phyloP scores from a whole-genome alignment of 2,329 filamentous ascomycete species.

The Ascochyta koolunga region DNA sequence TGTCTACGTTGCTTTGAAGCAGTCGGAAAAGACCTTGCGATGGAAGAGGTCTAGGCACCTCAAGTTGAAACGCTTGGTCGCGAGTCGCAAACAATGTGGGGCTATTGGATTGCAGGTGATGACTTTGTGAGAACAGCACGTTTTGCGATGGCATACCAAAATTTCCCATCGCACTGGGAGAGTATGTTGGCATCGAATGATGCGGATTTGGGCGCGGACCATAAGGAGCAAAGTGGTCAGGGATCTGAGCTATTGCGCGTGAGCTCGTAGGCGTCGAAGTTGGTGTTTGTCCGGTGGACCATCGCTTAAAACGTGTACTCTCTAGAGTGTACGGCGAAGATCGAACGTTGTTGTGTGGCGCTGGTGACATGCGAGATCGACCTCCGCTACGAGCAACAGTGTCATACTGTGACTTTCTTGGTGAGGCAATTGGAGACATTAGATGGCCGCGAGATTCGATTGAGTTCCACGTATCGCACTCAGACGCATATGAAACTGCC shows the following conservation, averaged over 20 bases:
- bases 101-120: constrained; percentile 61
- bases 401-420: constrained; percentile 66
- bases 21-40: constrained; percentile 76
- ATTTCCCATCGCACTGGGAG: constrained; percentile 39
- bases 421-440: constrained; percentile 74
- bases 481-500: constrained; percentile 64
- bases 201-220: constrained; percentile 60
- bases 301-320: constrained; percentile 70
- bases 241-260: constrained; percentile 61
- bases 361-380: constrained; percentile 73
- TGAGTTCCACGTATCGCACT: constrained; percentile 71
- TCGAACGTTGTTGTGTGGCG: constrained; percentile 70
- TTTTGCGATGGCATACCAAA: constrained; percentile 44
- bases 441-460: constrained; percentile 68
- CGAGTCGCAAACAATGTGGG: constrained; percentile 55
- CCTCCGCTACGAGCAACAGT: constrained; percentile 58
- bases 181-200: constrained; percentile 48
- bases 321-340: constrained; percentile 75
- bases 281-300: constrained; percentile 69
- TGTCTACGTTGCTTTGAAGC: constrained; percentile 75
- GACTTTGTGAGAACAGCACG: constrained; percentile 48
- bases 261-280: constrained; percentile 68
- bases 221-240: constrained; percentile 67
- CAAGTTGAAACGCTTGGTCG: constrained; percentile 58
- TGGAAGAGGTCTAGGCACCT: constrained; percentile 64